Evolutionary conservation across 2,329 filamentous ascomycete species (phyloP).

Genomic region (Capronia epimyces): DNA sequence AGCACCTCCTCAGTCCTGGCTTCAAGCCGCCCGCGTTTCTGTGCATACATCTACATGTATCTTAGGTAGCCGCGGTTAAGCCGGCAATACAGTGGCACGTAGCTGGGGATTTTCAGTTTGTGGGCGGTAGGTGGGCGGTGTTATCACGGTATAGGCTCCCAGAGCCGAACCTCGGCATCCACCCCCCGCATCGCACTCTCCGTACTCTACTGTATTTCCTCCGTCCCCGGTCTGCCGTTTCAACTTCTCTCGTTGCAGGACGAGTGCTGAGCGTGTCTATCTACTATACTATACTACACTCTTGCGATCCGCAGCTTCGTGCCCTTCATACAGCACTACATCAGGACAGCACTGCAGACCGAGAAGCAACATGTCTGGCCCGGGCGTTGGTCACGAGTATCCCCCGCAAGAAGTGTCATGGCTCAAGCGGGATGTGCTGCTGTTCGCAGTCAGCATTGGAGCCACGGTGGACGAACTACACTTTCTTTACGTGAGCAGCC

Average conservation of each 20-base stretch:
- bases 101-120: no score
- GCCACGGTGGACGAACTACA: conserved; percentile 78
- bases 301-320: no score
- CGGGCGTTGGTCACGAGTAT: conserved; percentile 70
- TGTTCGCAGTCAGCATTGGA: conserved; percentile 88
- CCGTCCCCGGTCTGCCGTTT: not conserved
- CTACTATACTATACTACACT: not conserved
- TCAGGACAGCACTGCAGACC: no score
- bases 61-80: not conserved
- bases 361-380: conserved; percentile 43
- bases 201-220: no score
- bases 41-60: not conserved
- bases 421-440: conserved; percentile 79
- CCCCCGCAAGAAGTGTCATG: conserved; percentile 70
- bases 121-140: no score
- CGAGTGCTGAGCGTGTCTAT: not conserved
- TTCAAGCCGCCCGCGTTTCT: not conserved
- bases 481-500: conserved; percentile 69
- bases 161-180: conserved; percentile 1
- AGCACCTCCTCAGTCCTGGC: no score
- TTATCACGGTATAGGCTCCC: not conserved
- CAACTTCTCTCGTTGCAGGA: not conserved
- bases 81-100: not conserved
- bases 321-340: no score
- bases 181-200: not conserved